Evolutionary conservation across 805 yeast species (phyloP), one percentile per base, ranked within the genome.

Genomic region (Yamadazyma akitaensis): DNA sequence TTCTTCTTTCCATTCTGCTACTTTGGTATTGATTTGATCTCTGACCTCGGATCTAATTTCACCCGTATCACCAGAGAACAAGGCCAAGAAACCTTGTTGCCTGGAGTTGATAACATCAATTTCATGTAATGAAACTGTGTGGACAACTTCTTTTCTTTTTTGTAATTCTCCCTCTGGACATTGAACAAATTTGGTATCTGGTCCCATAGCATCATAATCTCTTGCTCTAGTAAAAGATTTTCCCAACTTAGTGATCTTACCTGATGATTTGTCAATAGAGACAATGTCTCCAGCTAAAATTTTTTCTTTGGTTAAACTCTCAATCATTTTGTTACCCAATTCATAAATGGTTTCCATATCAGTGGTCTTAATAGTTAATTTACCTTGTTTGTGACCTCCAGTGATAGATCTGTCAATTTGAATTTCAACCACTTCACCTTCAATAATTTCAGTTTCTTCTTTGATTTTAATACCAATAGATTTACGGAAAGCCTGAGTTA

Each of bases 121-220:
- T 68, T 94, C 99, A 70, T 94, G 98, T 56, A 94, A 75, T 1
- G 97, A 88, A n/a, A 94, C 97, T 1, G 97, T 95, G 69, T 94
- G 99, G 31, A 91, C 96, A 31, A 90, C 96, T 62, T 90, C 95
- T 63, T 88, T 89, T 60, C 97, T 83, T 63, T 88, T 88, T 72
- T 94, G 99, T 61, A 94, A 80, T 73, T 94, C 99, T 47, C 99
- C 99, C 65, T 94, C 97, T 34, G 99, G 99, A 64, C 96, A 86
- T 68, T 94, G 97, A 48, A 94, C 96, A 65, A 94, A 94, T 68
- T 90, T 91, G 42, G 97, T 91, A 54, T 95, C 98, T 44, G 97
- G 96, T 17, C 96, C 96, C 96, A 90, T 89, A 38, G 98, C 97
- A 70, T 94, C 99, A 67, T 94, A 94, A 68, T 94, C 99, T 58